Percentiles rank a stretch among this genome's conserved stretches.
Conservation (phyloP, 352 stramenopile species). For the Pythium diclinum region DNA sequence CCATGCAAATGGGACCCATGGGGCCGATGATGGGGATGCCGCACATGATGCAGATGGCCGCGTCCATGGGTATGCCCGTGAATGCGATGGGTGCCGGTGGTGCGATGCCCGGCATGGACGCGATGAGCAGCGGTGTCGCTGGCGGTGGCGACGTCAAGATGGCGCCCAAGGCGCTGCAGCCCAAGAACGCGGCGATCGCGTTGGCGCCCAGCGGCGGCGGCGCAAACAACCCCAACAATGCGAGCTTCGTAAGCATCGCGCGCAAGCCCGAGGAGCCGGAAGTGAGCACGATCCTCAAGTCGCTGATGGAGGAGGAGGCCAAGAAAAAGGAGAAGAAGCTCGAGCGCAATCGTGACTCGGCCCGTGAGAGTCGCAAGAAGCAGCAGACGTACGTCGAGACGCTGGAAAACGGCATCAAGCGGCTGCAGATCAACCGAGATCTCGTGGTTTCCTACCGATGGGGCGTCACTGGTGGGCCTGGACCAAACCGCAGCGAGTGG, state of each 20-base stretch:
- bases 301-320: constrained; percentile 82
- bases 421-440: constrained; percentile 80
- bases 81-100: background rate
- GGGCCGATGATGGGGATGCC: constrained; percentile 11
- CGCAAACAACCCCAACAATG: background rate
- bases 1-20: constrained; percentile 27
- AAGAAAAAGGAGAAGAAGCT: constrained; percentile 90
- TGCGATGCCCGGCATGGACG: background rate
- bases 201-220: constrained; percentile 18
- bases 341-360: constrained; percentile 84
- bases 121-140: constrained; percentile 21
- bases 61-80: constrained; percentile 41
- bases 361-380: constrained; percentile 80
- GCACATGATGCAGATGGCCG: constrained; percentile 26
- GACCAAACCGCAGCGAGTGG: constrained; percentile 44
- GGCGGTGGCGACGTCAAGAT: constrained; percentile 30
- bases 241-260: constrained; percentile 73
- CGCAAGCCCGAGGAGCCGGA: constrained; percentile 76
- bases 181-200: constrained; percentile 34
- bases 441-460: constrained; percentile 68
- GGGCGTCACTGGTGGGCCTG: constrained; percentile 41
- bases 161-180: constrained; percentile 37
- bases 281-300: constrained; percentile 85
- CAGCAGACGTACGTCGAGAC: constrained; percentile 87
- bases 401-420: constrained; percentile 85